phyloP scores from a whole-genome alignment of 257 asterid genomes.

The Ocimum tenuiflorum region DNA sequence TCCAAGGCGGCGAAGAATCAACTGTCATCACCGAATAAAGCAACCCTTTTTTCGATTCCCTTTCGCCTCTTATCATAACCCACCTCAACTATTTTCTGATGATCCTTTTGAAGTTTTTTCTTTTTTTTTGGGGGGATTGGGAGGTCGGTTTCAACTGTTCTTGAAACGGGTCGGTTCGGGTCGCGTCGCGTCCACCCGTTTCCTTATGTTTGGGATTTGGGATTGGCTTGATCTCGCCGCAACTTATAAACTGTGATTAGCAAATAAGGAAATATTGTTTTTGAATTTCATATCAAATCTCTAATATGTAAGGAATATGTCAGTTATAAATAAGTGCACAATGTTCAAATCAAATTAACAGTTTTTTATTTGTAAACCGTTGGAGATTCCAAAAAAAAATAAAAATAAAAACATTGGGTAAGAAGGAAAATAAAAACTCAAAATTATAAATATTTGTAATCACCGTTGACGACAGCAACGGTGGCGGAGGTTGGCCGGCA shows the following conservation, averaged over 20 bases:
- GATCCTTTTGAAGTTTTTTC: neutral
- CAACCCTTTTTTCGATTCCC: constrained; percentile 3
- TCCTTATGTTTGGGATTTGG: neutral
- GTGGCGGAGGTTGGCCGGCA: constrained; percentile 30
- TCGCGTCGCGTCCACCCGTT: neutral
- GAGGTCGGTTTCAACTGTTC: neutral
- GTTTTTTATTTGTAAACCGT: neutral
- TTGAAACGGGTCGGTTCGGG: constrained; percentile 6
- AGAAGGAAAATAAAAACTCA: neutral
- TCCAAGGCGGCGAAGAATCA: constrained; percentile 51
- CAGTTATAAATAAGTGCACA: neutral
- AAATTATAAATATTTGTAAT: neutral
- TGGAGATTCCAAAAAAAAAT: neutral
- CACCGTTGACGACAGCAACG: constrained; percentile 17
- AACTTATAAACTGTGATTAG: too few species aligned
- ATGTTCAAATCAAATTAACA: neutral
- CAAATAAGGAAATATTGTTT: too few species aligned
- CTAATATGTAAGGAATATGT: too few species aligned
- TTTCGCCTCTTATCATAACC: constrained; percentile 1
- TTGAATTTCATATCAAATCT: too few species aligned
- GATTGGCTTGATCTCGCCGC: too few species aligned
- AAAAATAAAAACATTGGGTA: too few species aligned
- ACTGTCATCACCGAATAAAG: constrained; percentile 40
- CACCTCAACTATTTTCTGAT: neutral
- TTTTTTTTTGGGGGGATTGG: too few species aligned